Evolutionary conservation across 176 grass and related monocot species (phyloP), one percentile per base, ranked within the genome.

Genomic region (Musa acuminata): DNA sequence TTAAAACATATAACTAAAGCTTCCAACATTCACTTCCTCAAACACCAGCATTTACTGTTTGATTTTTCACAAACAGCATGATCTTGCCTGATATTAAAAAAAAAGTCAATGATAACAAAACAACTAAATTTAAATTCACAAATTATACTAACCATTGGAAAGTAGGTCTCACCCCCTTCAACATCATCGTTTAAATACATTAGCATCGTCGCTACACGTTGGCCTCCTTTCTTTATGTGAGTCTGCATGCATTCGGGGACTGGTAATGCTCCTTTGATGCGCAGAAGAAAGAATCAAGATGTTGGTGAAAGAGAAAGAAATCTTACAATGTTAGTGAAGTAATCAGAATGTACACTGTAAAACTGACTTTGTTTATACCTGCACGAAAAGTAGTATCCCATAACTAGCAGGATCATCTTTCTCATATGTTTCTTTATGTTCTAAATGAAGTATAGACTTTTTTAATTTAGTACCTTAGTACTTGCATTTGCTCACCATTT

Each of bases 121-220:
- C 35, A 43, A 43, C 35, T 43, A 43, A 43, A 43, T 43, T 43
- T 4, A 67, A 67, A 67, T 67, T 29, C 9, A 67, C 8, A 67
- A 0, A 8, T 67, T 77, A 24, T 9, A 74, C 87, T 83, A 64
- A 96, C 89, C 83, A 83, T 57, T 69, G 89, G 93, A 85, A 96
- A 96, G 64, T 90, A 79, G 27, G 93, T 96, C 87, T 96, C 93
- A 71, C 93, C 93, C 8, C 93, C 93, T 90, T 92, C 93, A 77
- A 96, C 93, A 60, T 89, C 84, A 81, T 96, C 87, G 11, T 83
- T 96, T 77, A 96, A 88, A 92, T 96, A 96, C 87, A 96, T 92
- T 75, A 96, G 81, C 93, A 96, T 90, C 25, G 93, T 96, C 57
- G 93, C 93, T 64, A 96, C 77, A 20, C 93, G 87, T 73, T 96